Base-by-base conservation (phyloP, 257 asterid species). In the Anisodus tanguticus region DNA sequence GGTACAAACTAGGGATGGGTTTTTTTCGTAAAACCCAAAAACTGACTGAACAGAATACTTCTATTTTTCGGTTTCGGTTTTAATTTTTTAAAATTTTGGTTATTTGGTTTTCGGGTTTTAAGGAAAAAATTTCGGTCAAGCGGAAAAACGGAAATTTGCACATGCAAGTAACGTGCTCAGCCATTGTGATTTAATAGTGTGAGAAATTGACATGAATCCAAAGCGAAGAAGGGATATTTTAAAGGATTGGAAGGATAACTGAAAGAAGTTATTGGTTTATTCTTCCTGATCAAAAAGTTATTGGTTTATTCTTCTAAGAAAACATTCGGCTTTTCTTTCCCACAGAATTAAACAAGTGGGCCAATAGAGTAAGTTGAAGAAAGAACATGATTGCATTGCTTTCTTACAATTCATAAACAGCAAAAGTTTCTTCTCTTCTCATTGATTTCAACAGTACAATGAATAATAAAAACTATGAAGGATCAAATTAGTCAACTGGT, bases 401-500 rank as follows among this genome's bases (percentile, higher is more conserved):
- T 76, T 51, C 62, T 26, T 76, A 53, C 53, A 12, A 76, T 51
- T 76, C 31, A 7, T 51, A 2, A 53, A 53, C 64, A 76, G 81
- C 15, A 51, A 3, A 76, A 17, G 2, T 76, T 76, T 26, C 62
- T 51, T 51, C 62, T 51, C 63, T 72, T 49, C 81, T 76, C 45
- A 51, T 13, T 49, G 45, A 76, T 51, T 51, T 53, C 63, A 76
- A 76, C 22, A 76, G 81, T 76, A 51, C 51, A 43, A 13, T 10
- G 41, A 51, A 76, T 76, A 76, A 76, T 76, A 22, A 51, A 71
- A 71, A 51, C 4, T n/a, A 43, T 71, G 79, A 71, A 51, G 47
- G 63, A 76, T 76, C 81, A 26, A 71, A 71, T 76, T 76, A 76
- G 39, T 76, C 59, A 26, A 76, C 63, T 53, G 81, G 19, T 74